Conservation (phyloP, 2,329 filamentous ascomycete genomes). For the Plectosphaerella sp. region DNA sequence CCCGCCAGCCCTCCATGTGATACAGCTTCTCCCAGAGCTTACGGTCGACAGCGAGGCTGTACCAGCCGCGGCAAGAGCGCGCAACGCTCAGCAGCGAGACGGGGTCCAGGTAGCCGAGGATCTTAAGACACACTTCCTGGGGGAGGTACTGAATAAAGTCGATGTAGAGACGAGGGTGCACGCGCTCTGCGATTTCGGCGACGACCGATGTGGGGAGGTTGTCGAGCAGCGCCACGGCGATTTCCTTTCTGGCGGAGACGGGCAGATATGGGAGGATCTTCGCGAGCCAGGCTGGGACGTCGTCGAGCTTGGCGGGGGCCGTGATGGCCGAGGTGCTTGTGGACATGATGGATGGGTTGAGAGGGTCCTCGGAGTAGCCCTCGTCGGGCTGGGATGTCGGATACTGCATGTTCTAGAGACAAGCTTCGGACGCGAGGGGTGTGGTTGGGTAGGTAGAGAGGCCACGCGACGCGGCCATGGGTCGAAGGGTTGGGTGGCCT, state of each 20-base stretch:
- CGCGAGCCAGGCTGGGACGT: constrained; percentile 45
- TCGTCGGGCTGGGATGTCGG: constrained; percentile 62
- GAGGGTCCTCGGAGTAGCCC: constrained; percentile 77
- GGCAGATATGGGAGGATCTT: constrained; percentile 46
- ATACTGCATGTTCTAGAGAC: constrained; percentile 5
- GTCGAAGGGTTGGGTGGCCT: too few relatives aligned
- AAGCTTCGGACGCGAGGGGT: too few relatives aligned
- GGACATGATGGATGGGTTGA: constrained; percentile 35
- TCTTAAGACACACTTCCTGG: constrained; percentile 83
- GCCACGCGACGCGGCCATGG: too few relatives aligned
- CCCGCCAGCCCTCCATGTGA: constrained; percentile 79
- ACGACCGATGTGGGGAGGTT: constrained; percentile 77
- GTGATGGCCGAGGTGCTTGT: constrained; percentile 19
- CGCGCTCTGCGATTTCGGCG: constrained; percentile 71
- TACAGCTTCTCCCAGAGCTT: constrained; percentile 85
- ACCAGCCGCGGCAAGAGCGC: constrained; percentile 76
- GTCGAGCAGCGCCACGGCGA: constrained; percentile 73
- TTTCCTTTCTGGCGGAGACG: constrained; percentile 49
- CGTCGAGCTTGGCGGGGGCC: constrained; percentile 20
- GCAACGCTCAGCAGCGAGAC: constrained; percentile 75
- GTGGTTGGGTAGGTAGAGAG: too few relatives aligned
- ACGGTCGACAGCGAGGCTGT: constrained; percentile 73
- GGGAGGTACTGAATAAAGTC: constrained; percentile 85
- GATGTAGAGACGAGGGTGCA: constrained; percentile 84
- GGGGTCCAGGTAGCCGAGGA: constrained; percentile 82